A percentile compares a stretch with the other conserved stretches of the same genome.
phyloP scores from a whole-genome alignment of 1,284 basidiomycete genomes.

The Microstroma glucosiphilum region DNA sequence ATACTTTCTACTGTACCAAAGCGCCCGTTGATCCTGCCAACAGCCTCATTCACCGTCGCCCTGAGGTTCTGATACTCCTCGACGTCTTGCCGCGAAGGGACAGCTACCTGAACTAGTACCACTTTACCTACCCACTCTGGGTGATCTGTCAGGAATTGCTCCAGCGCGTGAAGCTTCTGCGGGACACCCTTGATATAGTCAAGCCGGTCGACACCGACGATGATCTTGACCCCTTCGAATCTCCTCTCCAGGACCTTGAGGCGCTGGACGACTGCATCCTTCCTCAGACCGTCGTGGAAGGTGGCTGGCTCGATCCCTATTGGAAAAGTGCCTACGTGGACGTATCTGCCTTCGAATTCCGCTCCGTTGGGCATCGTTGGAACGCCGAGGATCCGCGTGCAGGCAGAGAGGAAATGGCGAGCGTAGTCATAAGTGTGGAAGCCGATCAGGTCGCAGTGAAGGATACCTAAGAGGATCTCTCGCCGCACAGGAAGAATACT shows the following conservation, averaged over 20 bases:
- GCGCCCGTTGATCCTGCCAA: conserved; percentile 93
- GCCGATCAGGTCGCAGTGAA: conserved; percentile 77
- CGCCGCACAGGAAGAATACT: conserved; percentile 80
- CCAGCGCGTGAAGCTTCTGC: conserved; percentile 92
- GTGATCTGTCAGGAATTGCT: conserved; percentile 91
- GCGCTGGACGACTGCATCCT: conserved; percentile 70
- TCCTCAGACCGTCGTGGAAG: conserved; percentile 77
- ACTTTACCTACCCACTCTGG: conserved; percentile 99
- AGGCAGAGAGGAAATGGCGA: conserved; percentile 95
- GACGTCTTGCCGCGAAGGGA: conserved; percentile 94
- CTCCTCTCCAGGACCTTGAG: conserved; percentile 76
- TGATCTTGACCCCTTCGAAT: conserved; percentile 91
- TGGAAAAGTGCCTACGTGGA: conserved; percentile 95
- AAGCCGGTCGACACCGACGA: conserved; percentile 93
- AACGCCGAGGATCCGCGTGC: conserved; percentile 90
- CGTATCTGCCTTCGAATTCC: conserved; percentile 87
- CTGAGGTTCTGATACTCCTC: conserved; percentile 98
- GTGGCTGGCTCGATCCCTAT: conserved; percentile 94
- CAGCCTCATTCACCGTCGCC: conserved; percentile 91
- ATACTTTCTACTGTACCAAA: conserved; percentile 98
- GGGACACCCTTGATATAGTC: conserved; percentile 99
- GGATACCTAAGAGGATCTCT: conserved; percentile 88
- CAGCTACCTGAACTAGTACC: conserved; percentile 90
- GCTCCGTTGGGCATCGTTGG: conserved; percentile 95
- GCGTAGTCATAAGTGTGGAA: conserved; percentile 99